A percentile compares a stretch with the other conserved stretches of the same genome.
These are phyloP conservation scores for Emergomyces orientalis DNA, from an alignment of 2,329 filamentous ascomycete genomes.

Conservation along the genomic window DNA sequence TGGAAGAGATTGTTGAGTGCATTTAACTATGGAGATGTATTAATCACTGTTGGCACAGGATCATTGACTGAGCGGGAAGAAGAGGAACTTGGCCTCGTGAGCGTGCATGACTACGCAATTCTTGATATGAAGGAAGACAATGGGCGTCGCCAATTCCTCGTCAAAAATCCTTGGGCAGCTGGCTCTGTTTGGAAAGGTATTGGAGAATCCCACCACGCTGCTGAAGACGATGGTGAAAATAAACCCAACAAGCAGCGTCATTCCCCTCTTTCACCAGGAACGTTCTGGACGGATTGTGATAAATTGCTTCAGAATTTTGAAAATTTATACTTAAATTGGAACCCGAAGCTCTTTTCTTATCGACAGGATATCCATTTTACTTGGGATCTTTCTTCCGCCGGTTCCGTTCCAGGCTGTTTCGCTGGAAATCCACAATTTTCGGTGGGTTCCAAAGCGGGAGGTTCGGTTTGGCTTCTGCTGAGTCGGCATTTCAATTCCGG, in stretches of 20 bases:
- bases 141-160: conserved; percentile 58
- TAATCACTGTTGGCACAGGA: conserved; percentile 85
- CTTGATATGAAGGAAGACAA: conserved; percentile 62
- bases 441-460: conserved; percentile 45
- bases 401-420: conserved; percentile 62
- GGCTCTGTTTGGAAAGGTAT: conserved; percentile 40
- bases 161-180: conserved; percentile 95
- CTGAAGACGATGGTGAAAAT: conserved; percentile 10
- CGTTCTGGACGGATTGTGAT: conserved; percentile 87
- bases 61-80: conserved; percentile 69
- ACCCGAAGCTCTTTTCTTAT: conserved; percentile 68
- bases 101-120: conserved; percentile 90
- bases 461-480: conserved; percentile 71
- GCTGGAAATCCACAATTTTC: conserved; percentile 55
- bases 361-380: conserved; percentile 84
- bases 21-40: conserved; percentile 68
- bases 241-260: conserved; percentile 15
- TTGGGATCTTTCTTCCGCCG: conserved; percentile 55
- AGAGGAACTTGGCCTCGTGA: conserved; percentile 67
- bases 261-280: conserved; percentile 49
- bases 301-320: conserved; percentile 87
- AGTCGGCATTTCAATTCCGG: conserved; percentile 73
- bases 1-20: conserved; percentile 70
- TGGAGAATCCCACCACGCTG: conserved; percentile 12
- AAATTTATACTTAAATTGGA: conserved; percentile 96